phyloP scores from a whole-genome alignment of 2,329 filamentous ascomycete genomes.

The Thyridium curvatum region DNA sequence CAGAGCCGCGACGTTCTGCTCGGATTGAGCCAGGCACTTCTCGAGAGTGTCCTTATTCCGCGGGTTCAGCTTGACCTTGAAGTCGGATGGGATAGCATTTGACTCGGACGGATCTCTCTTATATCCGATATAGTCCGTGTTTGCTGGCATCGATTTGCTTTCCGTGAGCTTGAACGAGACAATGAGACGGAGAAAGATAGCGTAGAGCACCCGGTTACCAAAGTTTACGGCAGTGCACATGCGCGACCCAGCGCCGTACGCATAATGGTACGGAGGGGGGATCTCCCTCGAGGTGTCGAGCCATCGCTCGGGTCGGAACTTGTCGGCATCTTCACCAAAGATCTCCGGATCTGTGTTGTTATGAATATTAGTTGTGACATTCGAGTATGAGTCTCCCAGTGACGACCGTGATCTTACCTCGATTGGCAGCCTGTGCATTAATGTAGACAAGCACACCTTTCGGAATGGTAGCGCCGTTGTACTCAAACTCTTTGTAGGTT shows the following conservation, averaged over 20 bases:
- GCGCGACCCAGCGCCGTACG: slow-evolving; percentile 12
- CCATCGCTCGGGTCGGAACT: slow-evolving; percentile 30
- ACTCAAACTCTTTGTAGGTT: slow-evolving; percentile 3
- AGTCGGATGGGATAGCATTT: slow-evolving; percentile 1
- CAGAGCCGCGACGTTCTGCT: not conserved
- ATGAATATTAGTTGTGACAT: no score
- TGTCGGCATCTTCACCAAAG: slow-evolving; percentile 27
- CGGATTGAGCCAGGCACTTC: slow-evolving; percentile 1
- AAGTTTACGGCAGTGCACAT: slow-evolving; percentile 15
- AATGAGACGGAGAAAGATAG: slow-evolving; percentile 13
- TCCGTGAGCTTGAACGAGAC: slow-evolving; percentile 10
- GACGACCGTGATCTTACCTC: no score
- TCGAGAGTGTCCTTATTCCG: slow-evolving; percentile 1
- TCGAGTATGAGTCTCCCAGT: no score
- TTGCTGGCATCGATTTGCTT: slow-evolving; percentile 3
- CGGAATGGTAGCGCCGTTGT: slow-evolving; percentile 1
- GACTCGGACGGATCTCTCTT: slow-evolving; percentile 5
- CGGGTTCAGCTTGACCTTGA: slow-evolving; percentile 1
- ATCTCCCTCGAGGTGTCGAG: slow-evolving; percentile 3
- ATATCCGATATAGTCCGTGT: slow-evolving; percentile 10
- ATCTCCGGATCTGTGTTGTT: no score
- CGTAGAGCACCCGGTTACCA: slow-evolving; percentile 13
- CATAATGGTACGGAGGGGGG: slow-evolving; percentile 12
- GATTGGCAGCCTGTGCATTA: slow-evolving; percentile 2
- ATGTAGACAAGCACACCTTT: slow-evolving; percentile 4